A percentile compares a stretch with the other conserved stretches of the same genome.
phyloP scores from a whole-genome alignment of 2,329 filamentous ascomycete genomes.

The Teratosphaeria zuluensis region DNA sequence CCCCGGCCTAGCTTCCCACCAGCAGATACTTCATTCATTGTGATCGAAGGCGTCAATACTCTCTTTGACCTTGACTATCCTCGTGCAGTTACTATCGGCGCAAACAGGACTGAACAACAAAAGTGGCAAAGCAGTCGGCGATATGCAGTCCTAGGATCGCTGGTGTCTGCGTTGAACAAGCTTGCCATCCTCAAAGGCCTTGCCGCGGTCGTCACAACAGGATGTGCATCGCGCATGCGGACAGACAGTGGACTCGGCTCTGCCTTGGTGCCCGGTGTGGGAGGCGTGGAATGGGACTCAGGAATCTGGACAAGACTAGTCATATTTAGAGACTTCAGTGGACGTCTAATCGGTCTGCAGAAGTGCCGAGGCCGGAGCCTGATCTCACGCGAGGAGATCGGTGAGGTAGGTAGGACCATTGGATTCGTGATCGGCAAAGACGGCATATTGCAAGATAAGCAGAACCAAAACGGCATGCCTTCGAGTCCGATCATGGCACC shows the following conservation, averaged over 20 bases:
- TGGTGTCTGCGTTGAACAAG: conserved; percentile 54
- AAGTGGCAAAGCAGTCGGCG: conserved; percentile 41
- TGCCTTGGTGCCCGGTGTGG: conserved; percentile 64
- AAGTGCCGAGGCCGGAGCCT: conserved; percentile 33
- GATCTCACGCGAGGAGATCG: conserved; percentile 25
- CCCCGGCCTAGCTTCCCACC: conserved; percentile 57
- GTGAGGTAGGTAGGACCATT: conserved; percentile 40
- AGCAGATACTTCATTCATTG: conserved; percentile 53
- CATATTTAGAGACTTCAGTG: conserved; percentile 63
- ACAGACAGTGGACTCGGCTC: conserved; percentile 43
- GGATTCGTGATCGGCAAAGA: conserved; percentile 35
- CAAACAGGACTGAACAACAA: conserved; percentile 34
- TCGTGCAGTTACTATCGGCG: conserved; percentile 30
- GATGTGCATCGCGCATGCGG: conserved; percentile 74
- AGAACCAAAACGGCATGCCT: neutral
- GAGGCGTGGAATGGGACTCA: conserved; percentile 69
- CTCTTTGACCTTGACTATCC: conserved; percentile 71
- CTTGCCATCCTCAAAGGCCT: conserved; percentile 64
- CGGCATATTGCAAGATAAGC: conserved; percentile 26
- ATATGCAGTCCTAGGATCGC: conserved; percentile 56
- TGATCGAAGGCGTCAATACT: conserved; percentile 70
- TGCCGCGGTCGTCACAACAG: conserved; percentile 65
- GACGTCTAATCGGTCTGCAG: conserved; percentile 35
- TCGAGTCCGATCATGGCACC: neutral
- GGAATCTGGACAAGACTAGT: conserved; percentile 64